Conservation (phyloP, 2,329 filamentous ascomycete species). For the Xylaria sp. region DNA sequence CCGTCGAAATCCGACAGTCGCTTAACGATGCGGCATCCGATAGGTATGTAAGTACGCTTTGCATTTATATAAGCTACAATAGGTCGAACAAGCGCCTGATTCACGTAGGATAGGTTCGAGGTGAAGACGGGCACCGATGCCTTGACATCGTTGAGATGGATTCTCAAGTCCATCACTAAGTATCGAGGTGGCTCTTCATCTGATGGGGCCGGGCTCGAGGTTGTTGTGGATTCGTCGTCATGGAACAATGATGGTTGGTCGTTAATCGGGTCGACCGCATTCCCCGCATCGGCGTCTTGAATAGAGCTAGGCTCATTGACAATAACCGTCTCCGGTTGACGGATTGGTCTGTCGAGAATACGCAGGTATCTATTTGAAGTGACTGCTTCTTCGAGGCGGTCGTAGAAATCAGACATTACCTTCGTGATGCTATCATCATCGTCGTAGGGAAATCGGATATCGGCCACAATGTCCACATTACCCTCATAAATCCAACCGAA, state of each 20-base stretch:
- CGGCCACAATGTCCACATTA: slow-evolving; percentile 94
- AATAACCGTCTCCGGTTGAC: slow-evolving; percentile 44
- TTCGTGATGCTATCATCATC: slow-evolving; percentile 89
- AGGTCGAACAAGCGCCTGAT: slow-evolving; percentile 92
- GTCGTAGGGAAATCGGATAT: slow-evolving; percentile 93
- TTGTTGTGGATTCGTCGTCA: slow-evolving; percentile 15
- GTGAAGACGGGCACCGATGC: slow-evolving; percentile 94
- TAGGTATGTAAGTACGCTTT: slow-evolving; percentile 92
- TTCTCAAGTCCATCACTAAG: slow-evolving; percentile 92
- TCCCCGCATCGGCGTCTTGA: slow-evolving; percentile 30
- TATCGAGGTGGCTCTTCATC: slow-evolving; percentile 76
- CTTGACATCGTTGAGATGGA: slow-evolving; percentile 94
- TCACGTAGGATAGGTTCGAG: slow-evolving; percentile 91
- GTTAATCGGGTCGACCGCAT: slow-evolving; percentile 33
- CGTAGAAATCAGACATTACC: slow-evolving; percentile 97
- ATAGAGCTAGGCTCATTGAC: slow-evolving; percentile 39
- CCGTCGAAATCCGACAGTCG: slow-evolving; percentile 89
- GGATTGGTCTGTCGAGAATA: slow-evolving; percentile 63
- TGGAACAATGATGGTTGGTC: slow-evolving; percentile 21
- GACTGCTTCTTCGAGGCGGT: slow-evolving; percentile 92
- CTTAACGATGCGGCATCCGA: slow-evolving; percentile 95
- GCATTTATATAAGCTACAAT: slow-evolving; percentile 99
- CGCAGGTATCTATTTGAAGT: slow-evolving; percentile 76
- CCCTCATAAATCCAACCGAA: slow-evolving; percentile 99
- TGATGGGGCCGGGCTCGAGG: slow-evolving; percentile 12